Base-by-base conservation (phyloP, 305 asterid species). In the Andrographis paniculata region DNA sequence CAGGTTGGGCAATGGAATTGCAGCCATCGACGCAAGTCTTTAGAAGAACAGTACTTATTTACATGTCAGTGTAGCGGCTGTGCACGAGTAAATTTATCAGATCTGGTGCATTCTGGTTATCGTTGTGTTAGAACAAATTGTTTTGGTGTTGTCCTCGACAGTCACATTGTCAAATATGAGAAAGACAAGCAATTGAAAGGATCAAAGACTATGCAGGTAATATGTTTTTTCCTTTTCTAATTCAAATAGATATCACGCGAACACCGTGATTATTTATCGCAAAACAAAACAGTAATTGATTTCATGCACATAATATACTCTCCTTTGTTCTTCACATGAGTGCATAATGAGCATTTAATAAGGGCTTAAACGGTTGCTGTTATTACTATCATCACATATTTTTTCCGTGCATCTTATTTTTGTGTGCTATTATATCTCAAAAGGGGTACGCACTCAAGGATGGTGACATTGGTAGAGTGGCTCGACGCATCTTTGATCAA, bases 1-100 rank as follows among this genome's bases (percentile, higher is more conserved):
- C 80, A 91, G 99, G 84, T 87, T 48, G 99, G 99, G 50, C 82
- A 87, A 67, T 73, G 66, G 76, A 60, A 69, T 65, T 72, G 73
- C 68, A 66, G 63, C 42, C 72, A 76, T 56, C 96, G 96, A 41
- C 78, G 60, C 20, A 70, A 60, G 61, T 63, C 69, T 45, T 61
- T 87, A 66, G 71, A 75, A 70, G 83, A 87, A 44, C 76, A 55
- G 52, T 91, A 91, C 77, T 70, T 80, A 5, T 91, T 91, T 65
- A 64, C 57, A 41, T 91, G 99, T 63, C 82, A 73, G 56, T 91
- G 99, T 60, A 67, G 72, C 51, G 75, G 91, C 58, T 91, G 96
- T 72, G 64, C 82, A 14, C 72, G 69, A 62, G 55, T 70, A 55
- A 84, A 80, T 69, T 64, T 79, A 15, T 62, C 95, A 36, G 99